A percentile compares a stretch with the other conserved stretches of the same genome.
phyloP scores from a whole-genome alignment of 352 stramenopile species.

The Phytophthora sp. region DNA sequence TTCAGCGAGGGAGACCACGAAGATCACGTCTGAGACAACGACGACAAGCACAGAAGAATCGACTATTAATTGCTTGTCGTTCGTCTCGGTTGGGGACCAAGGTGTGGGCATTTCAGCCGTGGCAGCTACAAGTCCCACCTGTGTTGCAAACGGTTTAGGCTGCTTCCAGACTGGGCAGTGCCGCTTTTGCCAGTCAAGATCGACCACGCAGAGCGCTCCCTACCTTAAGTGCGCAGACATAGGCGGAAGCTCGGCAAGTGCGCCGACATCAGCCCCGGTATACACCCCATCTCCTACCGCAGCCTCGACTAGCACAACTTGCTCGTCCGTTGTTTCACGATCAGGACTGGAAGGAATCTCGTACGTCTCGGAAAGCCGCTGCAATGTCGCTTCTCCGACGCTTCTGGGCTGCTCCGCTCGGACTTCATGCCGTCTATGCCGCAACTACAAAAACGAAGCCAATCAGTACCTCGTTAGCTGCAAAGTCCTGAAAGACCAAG shows the following conservation, averaged over 20 bases:
- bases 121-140: slow-evolving; percentile 25
- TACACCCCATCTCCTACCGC: slow-evolving; percentile 20
- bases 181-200: slow-evolving; percentile 47
- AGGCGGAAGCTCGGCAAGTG: slow-evolving; percentile 6
- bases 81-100: slow-evolving; percentile 37
- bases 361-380: slow-evolving; percentile 51
- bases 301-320: slow-evolving; percentile 34
- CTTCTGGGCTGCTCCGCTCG: slow-evolving; percentile 49
- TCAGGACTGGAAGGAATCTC: slow-evolving; percentile 49
- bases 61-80: slow-evolving; percentile 27
- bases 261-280: slow-evolving; percentile 5
- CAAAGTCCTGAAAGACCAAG: slow-evolving; percentile 45
- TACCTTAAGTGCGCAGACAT: slow-evolving; percentile 34
- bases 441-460: slow-evolving; percentile 57
- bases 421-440: slow-evolving; percentile 62
- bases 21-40: not conserved
- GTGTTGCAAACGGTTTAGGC: slow-evolving; percentile 34
- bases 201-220: slow-evolving; percentile 29
- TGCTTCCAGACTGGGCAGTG: slow-evolving; percentile 37
- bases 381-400: slow-evolving; percentile 33
- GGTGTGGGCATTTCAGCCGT: slow-evolving; percentile 38
- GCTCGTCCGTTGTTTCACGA: slow-evolving; percentile 31
- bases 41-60: slow-evolving; percentile 2
- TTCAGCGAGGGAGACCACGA: not conserved
- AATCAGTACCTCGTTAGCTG: slow-evolving; percentile 69